These are phyloP conservation scores for Lotmaria passim DNA, from an alignment of 208 protist species.

Conservation along the genomic window DNA sequence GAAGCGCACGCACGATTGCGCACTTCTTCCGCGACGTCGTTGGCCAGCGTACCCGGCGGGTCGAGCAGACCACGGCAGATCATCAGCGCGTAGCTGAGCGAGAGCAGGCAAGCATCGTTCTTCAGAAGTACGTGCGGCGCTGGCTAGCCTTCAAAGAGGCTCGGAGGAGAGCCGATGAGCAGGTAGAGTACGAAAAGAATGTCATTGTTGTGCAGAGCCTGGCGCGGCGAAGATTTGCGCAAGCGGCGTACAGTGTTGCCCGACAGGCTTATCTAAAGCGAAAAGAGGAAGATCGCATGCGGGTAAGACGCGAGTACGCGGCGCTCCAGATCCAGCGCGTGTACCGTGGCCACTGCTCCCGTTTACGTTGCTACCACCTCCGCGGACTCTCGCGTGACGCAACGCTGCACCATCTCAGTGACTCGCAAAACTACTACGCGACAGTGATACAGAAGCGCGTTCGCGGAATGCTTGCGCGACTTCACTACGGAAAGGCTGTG, in stretches of 20 bases:
- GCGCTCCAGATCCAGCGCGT: slow-evolving; percentile 71
- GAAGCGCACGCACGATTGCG: slow-evolving; percentile 56
- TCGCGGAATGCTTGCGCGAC: slow-evolving; percentile 69
- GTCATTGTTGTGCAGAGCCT: slow-evolving; percentile 60
- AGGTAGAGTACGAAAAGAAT: slow-evolving; percentile 30
- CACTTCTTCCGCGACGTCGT: slow-evolving; percentile 64
- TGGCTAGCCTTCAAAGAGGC: slow-evolving; percentile 65
- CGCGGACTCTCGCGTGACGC: slow-evolving; percentile 44
- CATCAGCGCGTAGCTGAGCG: slow-evolving; percentile 35
- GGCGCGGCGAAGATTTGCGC: slow-evolving; percentile 41
- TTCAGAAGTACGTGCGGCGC: slow-evolving; percentile 76
- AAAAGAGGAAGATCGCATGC: slow-evolving; percentile 10
- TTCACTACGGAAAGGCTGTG: slow-evolving; percentile 51
- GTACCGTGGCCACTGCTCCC: slow-evolving; percentile 69
- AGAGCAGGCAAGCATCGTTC: slow-evolving; percentile 40
- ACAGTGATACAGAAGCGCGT: slow-evolving; percentile 77
- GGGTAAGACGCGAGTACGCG: slow-evolving; percentile 45
- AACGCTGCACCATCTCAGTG: slow-evolving; percentile 66
- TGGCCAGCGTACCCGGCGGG: slow-evolving; percentile 27
- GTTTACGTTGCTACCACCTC: slow-evolving; percentile 42
- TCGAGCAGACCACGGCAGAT: slow-evolving; percentile 10
- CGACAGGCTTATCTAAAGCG: slow-evolving; percentile 12
- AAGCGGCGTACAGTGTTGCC: slow-evolving; percentile 19
- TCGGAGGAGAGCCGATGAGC: slow-evolving; percentile 34
- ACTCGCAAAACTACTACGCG: slow-evolving; percentile 74